phyloP scores from a whole-genome alignment of 1,139 yeast species.

The Geotrichum carabidarum region DNA sequence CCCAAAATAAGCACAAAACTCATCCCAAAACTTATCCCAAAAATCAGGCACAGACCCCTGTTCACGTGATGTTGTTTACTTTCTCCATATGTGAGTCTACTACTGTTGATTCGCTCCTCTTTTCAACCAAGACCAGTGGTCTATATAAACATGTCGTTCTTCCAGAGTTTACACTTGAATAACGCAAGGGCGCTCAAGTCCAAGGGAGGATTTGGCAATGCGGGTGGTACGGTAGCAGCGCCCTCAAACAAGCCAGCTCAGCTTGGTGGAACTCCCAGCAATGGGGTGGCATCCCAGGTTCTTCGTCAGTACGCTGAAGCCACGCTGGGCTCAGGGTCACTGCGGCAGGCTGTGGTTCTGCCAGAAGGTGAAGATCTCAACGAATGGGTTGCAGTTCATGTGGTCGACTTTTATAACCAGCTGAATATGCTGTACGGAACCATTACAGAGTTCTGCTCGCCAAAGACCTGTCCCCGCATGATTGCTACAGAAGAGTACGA shows the following conservation, averaged over 20 bases:
- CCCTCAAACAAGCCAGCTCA: not conserved
- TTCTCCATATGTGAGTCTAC: too few species aligned
- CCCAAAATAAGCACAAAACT: not conserved
- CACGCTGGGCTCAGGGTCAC: slow-evolving; percentile 84
- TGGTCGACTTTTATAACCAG: slow-evolving; percentile 74
- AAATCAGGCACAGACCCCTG: not conserved
- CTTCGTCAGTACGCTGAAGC: slow-evolving; percentile 82
- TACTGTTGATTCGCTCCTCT: not conserved
- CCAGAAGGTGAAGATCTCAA: slow-evolving; percentile 89
- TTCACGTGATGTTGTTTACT: slow-evolving; percentile 14
- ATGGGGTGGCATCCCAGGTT: slow-evolving; percentile 27
- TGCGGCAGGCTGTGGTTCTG: slow-evolving; percentile 85
- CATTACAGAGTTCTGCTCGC: slow-evolving; percentile 93
- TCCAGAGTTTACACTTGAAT: slow-evolving; percentile 45
- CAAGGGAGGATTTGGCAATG: slow-evolving; percentile 80
- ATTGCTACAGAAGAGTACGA: slow-evolving; percentile 95
- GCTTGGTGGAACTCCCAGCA: slow-evolving; percentile 20
- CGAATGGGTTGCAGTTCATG: slow-evolving; percentile 95
- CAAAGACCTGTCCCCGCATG: slow-evolving; percentile 89
- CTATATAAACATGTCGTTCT: slow-evolving; percentile 41
- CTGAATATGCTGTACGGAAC: slow-evolving; percentile 95
- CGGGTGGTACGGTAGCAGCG: slow-evolving; percentile 13
- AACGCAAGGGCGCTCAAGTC: slow-evolving; percentile 46
- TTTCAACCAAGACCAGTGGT: not conserved
- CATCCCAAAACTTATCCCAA: not conserved